phyloP scores from a whole-genome alignment of 768 basidiomycete genomes.

The Phylloporus sp. region DNA sequence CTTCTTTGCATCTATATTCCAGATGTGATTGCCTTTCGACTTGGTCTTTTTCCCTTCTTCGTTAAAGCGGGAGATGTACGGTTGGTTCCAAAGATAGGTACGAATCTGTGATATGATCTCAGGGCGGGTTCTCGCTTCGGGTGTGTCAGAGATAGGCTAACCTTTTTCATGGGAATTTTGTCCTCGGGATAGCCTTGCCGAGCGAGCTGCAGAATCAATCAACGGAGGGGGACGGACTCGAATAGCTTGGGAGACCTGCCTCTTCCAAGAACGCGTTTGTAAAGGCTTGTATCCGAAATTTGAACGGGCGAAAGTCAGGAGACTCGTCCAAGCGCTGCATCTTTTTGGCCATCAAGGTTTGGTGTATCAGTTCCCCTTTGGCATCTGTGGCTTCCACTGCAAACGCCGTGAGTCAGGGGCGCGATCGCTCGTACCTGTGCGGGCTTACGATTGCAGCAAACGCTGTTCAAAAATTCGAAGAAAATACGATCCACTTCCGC shows the following conservation, averaged over 20 bases:
- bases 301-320: conserved; percentile 95
- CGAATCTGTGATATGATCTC: conserved; percentile 55
- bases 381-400: conserved; percentile 88
- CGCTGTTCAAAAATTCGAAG: conserved; percentile 78
- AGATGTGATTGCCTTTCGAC: conserved; percentile 98
- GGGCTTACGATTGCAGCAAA: conserved; percentile 83
- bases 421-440: conserved; percentile 6
- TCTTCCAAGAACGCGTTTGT: conserved; percentile 94
- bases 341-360: conserved; percentile 97
- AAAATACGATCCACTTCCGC: conserved; percentile 86
- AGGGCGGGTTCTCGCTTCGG: conserved; percentile 10
- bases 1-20: conserved; percentile 97
- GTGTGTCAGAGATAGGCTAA: conserved; percentile 31
- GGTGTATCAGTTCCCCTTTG: conserved; percentile 96
- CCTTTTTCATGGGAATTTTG: conserved; percentile 96
- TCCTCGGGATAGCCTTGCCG: conserved; percentile 86
- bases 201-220: conserved; percentile 52
- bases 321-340: conserved; percentile 98
- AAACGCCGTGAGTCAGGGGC: conserved; percentile 17
- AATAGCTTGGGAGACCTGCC: conserved; percentile 37
- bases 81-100: conserved; percentile 94
- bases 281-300: conserved; percentile 98
- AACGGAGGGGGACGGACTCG: conserved; percentile 1
- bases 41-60: conserved; percentile 99
- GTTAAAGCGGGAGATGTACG: conserved; percentile 93